A percentile compares a stretch with the other conserved stretches of the same genome.
Conservation (phyloP, 1,284 basidiomycete genomes). For the Marasmius sp. region DNA sequence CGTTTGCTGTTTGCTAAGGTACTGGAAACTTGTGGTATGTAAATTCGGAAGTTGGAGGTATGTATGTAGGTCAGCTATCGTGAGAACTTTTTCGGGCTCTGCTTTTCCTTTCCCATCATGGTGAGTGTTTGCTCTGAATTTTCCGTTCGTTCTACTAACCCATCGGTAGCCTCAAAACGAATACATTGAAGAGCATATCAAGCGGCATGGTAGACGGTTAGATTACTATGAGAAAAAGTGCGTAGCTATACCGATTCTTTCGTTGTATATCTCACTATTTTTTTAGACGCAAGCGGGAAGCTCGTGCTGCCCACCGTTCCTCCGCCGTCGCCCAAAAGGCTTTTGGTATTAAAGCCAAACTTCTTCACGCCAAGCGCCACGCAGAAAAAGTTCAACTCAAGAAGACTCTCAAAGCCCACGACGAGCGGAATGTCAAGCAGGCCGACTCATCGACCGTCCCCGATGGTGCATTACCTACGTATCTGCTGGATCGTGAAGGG, state of each 20-base stretch:
- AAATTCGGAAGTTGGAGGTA: not conserved
- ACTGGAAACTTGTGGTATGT: too few species aligned
- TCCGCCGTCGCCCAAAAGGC: constrained; percentile 92
- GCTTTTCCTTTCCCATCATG: constrained; percentile 45
- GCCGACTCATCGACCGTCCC: constrained; percentile 80
- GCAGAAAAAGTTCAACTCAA: constrained; percentile 98
- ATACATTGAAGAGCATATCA: constrained; percentile 90
- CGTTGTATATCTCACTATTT: too few species aligned
- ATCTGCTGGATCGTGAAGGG: constrained; percentile 94
- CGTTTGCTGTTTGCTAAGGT: too few species aligned
- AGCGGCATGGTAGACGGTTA: constrained; percentile 81
- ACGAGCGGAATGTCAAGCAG: constrained; percentile 97
- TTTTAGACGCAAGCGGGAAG: constrained; percentile 88
- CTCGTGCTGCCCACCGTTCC: constrained; percentile 86
- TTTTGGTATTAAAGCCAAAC: constrained; percentile 96
- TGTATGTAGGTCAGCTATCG: not conserved
- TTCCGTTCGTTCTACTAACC: constrained; percentile 1
- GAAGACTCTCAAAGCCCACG: constrained; percentile 98
- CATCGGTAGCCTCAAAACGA: constrained; percentile 61
- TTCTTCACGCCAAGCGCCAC: constrained; percentile 94
- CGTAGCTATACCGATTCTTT: constrained; percentile 24
- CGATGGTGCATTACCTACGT: constrained; percentile 90
- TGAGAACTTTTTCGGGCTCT: constrained; percentile 1
- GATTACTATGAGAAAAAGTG: constrained; percentile 86
- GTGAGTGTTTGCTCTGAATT: constrained; percentile 34